Conservation (phyloP, 140 eudicot species). For the Stevia rebaudiana region DNA sequence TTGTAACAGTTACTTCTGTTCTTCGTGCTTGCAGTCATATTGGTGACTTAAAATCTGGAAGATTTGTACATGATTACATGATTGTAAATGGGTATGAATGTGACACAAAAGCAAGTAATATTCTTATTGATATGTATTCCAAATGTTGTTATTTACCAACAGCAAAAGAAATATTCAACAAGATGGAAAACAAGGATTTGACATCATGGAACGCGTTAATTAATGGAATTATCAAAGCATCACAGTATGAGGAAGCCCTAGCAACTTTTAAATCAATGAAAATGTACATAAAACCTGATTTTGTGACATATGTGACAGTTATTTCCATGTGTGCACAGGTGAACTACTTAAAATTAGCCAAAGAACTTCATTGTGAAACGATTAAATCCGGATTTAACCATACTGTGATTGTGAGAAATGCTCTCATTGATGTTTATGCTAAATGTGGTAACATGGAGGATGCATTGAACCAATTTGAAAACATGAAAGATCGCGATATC, state of each 20-base stretch:
- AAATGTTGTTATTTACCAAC: constrained; percentile 45
- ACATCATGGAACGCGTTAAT: constrained; percentile 65
- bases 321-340: constrained; percentile 41
- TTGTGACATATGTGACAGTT: constrained; percentile 46
- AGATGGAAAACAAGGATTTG: constrained; percentile 43
- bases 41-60: constrained; percentile 46
- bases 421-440: constrained; percentile 60
- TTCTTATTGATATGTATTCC: constrained; percentile 62
- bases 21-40: constrained; percentile 54
- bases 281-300: constrained; percentile 51
- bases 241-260: constrained; percentile 37
- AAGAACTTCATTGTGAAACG: constrained; percentile 49
- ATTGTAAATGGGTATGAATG: constrained; percentile 35
- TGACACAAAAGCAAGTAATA: constrained; percentile 49
- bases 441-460: constrained; percentile 49
- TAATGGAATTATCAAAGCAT: constrained; percentile 41
- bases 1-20: constrained; percentile 48
- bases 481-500: constrained; percentile 54
- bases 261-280: constrained; percentile 41
- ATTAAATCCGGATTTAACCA: constrained; percentile 49
- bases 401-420: constrained; percentile 47
- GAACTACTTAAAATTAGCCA: constrained; percentile 29
- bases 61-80: constrained; percentile 55
- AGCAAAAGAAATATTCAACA: constrained; percentile 45
- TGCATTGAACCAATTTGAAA: constrained; percentile 50